Conservation (phyloP, 495 filamentous ascomycete species). For the Trichoderma asperelloides region DNA sequence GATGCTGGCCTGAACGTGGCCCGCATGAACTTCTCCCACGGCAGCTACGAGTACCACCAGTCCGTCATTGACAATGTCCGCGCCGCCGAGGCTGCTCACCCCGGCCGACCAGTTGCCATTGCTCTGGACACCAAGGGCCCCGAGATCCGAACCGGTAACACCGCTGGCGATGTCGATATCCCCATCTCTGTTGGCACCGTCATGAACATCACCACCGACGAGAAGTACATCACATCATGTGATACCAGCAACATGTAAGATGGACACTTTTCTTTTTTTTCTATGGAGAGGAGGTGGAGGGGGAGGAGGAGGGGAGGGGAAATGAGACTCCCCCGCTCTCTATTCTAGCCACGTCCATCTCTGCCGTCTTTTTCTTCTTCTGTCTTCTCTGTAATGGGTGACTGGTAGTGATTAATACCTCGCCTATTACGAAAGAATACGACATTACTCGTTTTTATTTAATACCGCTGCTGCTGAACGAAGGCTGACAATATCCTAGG, state of each 20-base stretch:
- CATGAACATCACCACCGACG: slow-evolving; percentile 94
- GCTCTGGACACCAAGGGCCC: slow-evolving; percentile 98
- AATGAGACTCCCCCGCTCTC: background rate
- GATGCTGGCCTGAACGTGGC: slow-evolving; percentile 89
- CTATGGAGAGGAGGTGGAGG: background rate
- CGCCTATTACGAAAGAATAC: background rate
- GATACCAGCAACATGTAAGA: slow-evolving; percentile 85
- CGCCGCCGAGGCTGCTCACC: slow-evolving; percentile 62
- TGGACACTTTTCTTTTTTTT: background rate
- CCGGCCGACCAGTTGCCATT: slow-evolving; percentile 87
- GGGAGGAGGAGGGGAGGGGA: background rate
- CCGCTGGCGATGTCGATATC: slow-evolving; percentile 70
- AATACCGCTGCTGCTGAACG: background rate
- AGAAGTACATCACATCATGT: slow-evolving; percentile 76
- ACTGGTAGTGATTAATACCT: background rate
- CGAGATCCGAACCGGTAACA: slow-evolving; percentile 96
- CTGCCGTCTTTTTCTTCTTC: background rate
- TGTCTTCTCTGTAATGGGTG: background rate
- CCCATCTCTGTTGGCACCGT: slow-evolving; percentile 74
- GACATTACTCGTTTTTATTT: no score
- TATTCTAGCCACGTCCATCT: background rate
- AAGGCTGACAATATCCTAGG: slow-evolving; percentile 37
- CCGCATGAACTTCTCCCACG: slow-evolving; percentile 98
- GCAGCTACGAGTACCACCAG: slow-evolving; percentile 70
- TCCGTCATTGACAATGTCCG: slow-evolving; percentile 93